Evolutionary conservation across 2,329 filamentous ascomycete genomes (phyloP).

Genomic region (Fusarium dimerum): DNA sequence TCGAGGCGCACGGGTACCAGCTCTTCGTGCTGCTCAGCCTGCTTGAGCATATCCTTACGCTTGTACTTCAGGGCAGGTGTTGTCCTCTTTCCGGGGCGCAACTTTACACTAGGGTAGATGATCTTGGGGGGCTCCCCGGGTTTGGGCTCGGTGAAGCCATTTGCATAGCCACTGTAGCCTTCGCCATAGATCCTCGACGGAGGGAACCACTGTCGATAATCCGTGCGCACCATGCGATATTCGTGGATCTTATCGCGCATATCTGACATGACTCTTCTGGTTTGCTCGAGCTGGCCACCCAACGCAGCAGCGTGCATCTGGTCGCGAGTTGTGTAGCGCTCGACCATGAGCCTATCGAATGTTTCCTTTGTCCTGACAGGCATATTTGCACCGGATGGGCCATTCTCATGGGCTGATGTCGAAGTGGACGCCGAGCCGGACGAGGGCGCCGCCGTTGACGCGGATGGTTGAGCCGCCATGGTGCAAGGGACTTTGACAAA

Average conservation of each 20-base stretch:
- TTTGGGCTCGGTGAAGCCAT: constrained; percentile 72
- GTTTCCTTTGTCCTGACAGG: constrained; percentile 57
- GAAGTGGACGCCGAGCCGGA: constrained; percentile 34
- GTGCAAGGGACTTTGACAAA: constrained; percentile 24
- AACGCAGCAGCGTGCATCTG: constrained; percentile 55
- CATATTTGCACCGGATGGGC: constrained; percentile 30
- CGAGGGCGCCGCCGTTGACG: constrained; percentile 34
- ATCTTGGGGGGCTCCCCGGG: constrained; percentile 64
- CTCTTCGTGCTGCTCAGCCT: constrained; percentile 89
- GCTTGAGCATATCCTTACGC: constrained; percentile 77
- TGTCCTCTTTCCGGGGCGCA: constrained; percentile 73
- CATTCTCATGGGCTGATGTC: constrained; percentile 33
- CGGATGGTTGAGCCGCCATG: constrained; percentile 49
- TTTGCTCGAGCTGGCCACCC: constrained; percentile 51
- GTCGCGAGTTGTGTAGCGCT: constrained; percentile 56
- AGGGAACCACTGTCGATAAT: constrained; percentile 57
- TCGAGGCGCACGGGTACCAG: constrained; percentile 89
- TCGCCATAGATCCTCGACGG: constrained; percentile 63
- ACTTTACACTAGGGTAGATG: constrained; percentile 77
- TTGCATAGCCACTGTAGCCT: constrained; percentile 88
- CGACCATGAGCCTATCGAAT: constrained; percentile 54
- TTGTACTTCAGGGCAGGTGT: constrained; percentile 72
- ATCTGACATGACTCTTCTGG: constrained; percentile 58
- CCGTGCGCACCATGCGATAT: constrained; percentile 62
- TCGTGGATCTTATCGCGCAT: constrained; percentile 70